Base-by-base conservation (phyloP, 139 green algal species). In the Trebouxia sp. region DNA sequence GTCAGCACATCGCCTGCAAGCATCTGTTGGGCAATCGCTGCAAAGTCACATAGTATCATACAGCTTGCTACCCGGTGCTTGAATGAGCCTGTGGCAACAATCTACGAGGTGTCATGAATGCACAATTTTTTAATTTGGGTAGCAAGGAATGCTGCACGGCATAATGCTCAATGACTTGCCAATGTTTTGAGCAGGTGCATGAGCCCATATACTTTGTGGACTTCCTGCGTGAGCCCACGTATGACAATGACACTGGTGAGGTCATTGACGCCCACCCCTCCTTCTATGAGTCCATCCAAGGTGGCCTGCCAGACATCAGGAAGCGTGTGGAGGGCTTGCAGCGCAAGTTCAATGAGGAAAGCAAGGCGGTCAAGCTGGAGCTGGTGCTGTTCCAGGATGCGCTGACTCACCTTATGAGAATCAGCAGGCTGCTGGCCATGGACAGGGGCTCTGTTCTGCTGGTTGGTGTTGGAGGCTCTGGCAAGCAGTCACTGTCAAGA, bases 371-470 rank as follows among this genome's bases (percentile, higher is more conserved):
- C 72, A 95, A 95, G 83, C 88, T 95, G 30, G 91, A 97, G 81
- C 92, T 98, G 80, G 95, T 98, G 83, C 91, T 98, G 77, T 98
- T 98, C 90, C 41, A 89, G 50, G 95, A 98, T 83, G 95, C 95
- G 20, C 86, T 98, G 66, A 75, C 86, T 75, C 95, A 98, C 85
- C 76, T 98, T 30, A 94, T 96, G 87, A 90, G 95, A 70, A 94
- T 98, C 81, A 89, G 84, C 12, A 89, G 95, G 22, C 81, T 98
- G 78, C 85, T 98, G 69, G 78, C 82, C 75, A 97, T 98, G 91
- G 93, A 94, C 10, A 86, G 94, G 32, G 95, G 94, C 50, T 92
- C 78, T n/a, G 94, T 89, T 32, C 85, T 98, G 84, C 90, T 98
- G 58, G 95, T 98, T 28, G 95, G 95, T 58, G 94, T 98, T 47